Evolutionary conservation across 768 basidiomycete species (phyloP).

Genomic region (Calocybe cyanea): DNA sequence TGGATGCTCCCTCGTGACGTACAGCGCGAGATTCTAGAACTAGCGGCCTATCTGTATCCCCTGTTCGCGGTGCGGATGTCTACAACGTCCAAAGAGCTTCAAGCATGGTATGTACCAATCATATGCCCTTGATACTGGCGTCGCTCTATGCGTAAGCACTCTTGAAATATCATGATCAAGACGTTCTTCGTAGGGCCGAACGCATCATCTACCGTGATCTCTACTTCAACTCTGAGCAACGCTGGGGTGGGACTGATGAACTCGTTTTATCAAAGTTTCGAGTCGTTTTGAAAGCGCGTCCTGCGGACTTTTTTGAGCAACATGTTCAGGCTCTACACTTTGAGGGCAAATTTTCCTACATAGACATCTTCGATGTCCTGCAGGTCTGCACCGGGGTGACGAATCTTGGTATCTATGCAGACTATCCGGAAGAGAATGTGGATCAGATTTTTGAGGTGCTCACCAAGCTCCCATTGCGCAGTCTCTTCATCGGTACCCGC

Average conservation of each 20-base stretch:
- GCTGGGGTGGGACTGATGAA: neutral
- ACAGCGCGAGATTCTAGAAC: constrained; percentile 18
- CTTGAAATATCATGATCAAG: neutral
- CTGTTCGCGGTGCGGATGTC: constrained; percentile 12
- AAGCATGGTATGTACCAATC: constrained; percentile 11
- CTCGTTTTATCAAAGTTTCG: constrained; percentile 8
- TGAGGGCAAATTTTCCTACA: constrained; percentile 1
- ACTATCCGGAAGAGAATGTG: neutral
- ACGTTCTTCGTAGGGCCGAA: constrained; percentile 12
- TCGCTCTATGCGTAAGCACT: too few relatives aligned
- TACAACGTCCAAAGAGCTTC: constrained; percentile 13
- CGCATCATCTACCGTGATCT: constrained; percentile 18
- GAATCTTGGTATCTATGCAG: constrained; percentile 15
- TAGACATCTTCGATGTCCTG: constrained; percentile 6
- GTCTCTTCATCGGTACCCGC: constrained; percentile 9
- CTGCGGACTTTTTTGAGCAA: constrained; percentile 12
- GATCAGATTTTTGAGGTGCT: neutral
- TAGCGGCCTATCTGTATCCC: constrained; percentile 9
- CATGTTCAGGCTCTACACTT: constrained; percentile 12
- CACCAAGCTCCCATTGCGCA: neutral
- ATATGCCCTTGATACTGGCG: neutral
- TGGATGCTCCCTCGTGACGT: constrained; percentile 14
- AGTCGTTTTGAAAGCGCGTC: constrained; percentile 8
- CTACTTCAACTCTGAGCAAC: constrained; percentile 11
- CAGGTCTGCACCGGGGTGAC: constrained; percentile 12